Conservation (phyloP, 371 early-diverging fungal genomes). For the Actinomortierella ambigua region DNA sequence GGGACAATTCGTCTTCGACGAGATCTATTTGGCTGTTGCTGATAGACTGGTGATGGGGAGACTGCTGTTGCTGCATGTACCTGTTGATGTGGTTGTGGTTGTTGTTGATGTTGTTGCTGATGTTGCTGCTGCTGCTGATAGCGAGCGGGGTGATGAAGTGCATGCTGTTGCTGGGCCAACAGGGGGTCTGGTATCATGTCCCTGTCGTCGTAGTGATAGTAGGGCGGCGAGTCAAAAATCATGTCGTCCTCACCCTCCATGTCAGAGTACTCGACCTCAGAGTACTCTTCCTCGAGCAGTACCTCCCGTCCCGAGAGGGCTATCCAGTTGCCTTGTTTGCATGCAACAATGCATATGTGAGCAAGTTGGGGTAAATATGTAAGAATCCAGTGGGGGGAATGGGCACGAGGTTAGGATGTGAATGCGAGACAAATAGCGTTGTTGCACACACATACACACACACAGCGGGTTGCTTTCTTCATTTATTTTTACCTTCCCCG, state of each 20-base stretch:
- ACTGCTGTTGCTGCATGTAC: no score
- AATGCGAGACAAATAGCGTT: neutral
- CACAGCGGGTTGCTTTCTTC: no score
- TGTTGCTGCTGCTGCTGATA: no score
- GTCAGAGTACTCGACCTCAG: conserved; percentile 46
- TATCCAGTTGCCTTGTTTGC: conserved; percentile 31
- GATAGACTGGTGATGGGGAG: no score
- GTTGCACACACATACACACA: neutral
- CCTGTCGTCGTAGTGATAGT: conserved; percentile 36
- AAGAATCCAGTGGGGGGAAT: neutral
- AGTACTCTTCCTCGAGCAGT: conserved; percentile 39
- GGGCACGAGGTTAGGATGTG: conserved; percentile 2
- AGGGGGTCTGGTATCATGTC: conserved; percentile 8
- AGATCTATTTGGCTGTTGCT: no score
- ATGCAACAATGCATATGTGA: no score
- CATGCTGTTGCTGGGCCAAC: no score
- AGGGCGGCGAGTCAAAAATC: conserved; percentile 46
- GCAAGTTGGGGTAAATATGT: neutral
- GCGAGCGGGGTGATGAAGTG: no score
- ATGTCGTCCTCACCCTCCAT: conserved; percentile 47
- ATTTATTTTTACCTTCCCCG: conserved; percentile 34
- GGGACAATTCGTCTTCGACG: no score
- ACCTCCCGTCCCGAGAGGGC: conserved; percentile 37
- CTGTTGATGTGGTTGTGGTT: no score
- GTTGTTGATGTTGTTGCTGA: no score